Conservation (phyloP, 768 basidiomycete species). For the Mycena amicta region DNA sequence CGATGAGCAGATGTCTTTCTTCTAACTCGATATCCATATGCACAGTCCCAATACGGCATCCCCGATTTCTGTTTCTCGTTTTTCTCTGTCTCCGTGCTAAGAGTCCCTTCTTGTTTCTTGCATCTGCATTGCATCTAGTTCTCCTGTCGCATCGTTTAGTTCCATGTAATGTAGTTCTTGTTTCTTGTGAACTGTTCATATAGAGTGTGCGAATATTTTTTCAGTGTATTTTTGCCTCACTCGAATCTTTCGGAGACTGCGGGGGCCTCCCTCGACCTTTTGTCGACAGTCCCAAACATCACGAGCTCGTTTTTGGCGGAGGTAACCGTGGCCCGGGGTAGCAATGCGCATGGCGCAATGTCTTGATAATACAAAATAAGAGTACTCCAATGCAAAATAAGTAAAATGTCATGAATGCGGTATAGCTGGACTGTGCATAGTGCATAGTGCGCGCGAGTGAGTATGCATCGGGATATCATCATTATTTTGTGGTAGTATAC, state of each 20-base stretch:
- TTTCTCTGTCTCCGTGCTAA: background rate
- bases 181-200: background rate
- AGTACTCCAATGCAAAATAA: background rate
- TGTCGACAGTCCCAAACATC: too few species aligned
- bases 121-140: background rate
- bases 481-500: too few species aligned
- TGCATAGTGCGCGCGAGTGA: background rate
- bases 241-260: too few species aligned
- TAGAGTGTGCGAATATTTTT: background rate
- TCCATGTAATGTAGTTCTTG: background rate
- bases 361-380: background rate
- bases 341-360: too few species aligned
- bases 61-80: background rate
- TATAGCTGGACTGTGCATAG: background rate
- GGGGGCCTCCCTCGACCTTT: too few species aligned
- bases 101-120: background rate
- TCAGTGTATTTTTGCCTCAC: background rate
- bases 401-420: background rate
- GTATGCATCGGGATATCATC: background rate
- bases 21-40: background rate
- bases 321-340: too few species aligned
- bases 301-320: too few species aligned
- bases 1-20: constrained; percentile 11
- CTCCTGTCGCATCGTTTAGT: background rate
- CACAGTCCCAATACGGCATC: background rate